Evolutionary conservation across 805 yeast species (phyloP).

Genomic region (Ogataea wickerhamii): DNA sequence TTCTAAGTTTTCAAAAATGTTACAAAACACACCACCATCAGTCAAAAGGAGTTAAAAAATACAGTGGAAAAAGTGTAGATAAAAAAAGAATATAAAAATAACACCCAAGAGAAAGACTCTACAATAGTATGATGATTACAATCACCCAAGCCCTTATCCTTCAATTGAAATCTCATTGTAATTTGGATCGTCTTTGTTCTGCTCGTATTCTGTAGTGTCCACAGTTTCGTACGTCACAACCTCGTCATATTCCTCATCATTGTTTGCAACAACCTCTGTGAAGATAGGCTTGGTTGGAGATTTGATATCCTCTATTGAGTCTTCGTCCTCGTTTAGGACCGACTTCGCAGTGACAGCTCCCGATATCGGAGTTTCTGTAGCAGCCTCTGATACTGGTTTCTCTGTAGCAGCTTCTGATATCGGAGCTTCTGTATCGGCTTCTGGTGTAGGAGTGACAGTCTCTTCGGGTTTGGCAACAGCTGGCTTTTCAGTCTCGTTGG

Average conservation of each 20-base stretch:
- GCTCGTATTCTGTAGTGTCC: slow-evolving; percentile 43
- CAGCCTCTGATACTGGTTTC: slow-evolving; percentile 5
- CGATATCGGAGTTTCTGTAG: slow-evolving; percentile 3
- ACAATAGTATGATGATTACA: too few species aligned
- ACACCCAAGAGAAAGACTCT: too few species aligned
- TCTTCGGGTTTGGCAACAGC: slow-evolving; percentile 11
- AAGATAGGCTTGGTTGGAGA: slow-evolving; percentile 27
- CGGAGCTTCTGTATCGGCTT: slow-evolving; percentile 9
- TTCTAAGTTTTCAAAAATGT: too few species aligned
- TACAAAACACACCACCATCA: too few species aligned
- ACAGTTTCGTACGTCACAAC: slow-evolving; percentile 46
- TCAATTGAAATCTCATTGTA: slow-evolving; percentile 38
- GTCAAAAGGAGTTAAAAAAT: too few species aligned
- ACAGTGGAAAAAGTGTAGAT: too few species aligned
- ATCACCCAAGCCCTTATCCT: slow-evolving; percentile 11
- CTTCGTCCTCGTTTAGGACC: slow-evolving; percentile 12
- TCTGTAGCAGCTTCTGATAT: slow-evolving; percentile 9
- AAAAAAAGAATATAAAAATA: neutral
- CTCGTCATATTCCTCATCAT: slow-evolving; percentile 28
- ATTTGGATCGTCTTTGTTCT: slow-evolving; percentile 44
- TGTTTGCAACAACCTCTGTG: slow-evolving; percentile 28
- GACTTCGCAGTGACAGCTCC: slow-evolving; percentile 1
- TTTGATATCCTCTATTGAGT: slow-evolving; percentile 18
- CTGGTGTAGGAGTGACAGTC: slow-evolving; percentile 6
- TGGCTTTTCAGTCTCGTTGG: slow-evolving; percentile 5